phyloP scores from a whole-genome alignment of 352 stramenopile genomes.

The Globisporangium paddicum region DNA sequence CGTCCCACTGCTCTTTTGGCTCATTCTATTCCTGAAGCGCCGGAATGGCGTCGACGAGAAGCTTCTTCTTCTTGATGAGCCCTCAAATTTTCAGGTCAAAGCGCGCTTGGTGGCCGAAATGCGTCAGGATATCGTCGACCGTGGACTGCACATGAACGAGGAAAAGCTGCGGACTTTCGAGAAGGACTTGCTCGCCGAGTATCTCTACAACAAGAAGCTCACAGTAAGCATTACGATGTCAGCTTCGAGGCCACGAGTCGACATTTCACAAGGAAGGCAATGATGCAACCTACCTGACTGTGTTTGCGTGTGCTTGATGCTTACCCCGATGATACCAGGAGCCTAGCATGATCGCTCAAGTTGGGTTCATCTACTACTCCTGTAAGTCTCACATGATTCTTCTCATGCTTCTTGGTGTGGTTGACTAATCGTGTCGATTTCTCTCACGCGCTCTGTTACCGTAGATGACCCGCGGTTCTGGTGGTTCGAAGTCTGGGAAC shows the following conservation, averaged over 20 bases:
- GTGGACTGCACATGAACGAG: slow-evolving; percentile 38
- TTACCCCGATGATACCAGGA: slow-evolving; percentile 28
- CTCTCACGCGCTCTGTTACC: neutral
- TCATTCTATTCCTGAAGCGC: slow-evolving; percentile 53
- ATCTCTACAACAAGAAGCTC: slow-evolving; percentile 47
- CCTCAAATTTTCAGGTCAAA: slow-evolving; percentile 32
- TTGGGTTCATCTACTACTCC: slow-evolving; percentile 78
- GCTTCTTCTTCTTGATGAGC: slow-evolving; percentile 39
- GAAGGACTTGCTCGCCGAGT: slow-evolving; percentile 47
- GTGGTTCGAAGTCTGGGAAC: slow-evolving; percentile 79
- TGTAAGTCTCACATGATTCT: slow-evolving; percentile 36
- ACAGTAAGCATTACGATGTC: slow-evolving; percentile 19
- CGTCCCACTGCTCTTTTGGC: slow-evolving; percentile 66
- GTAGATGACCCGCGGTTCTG: slow-evolving; percentile 59
- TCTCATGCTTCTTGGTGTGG: too few species aligned
- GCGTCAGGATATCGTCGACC: slow-evolving; percentile 35
- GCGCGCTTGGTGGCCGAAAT: slow-evolving; percentile 41
- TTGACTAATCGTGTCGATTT: neutral
- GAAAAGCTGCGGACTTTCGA: slow-evolving; percentile 44
- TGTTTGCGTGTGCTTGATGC: neutral
- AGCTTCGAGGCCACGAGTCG: neutral
- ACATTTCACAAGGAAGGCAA: neutral
- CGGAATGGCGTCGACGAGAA: slow-evolving; percentile 42
- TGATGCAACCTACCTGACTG: neutral
- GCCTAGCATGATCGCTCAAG: slow-evolving; percentile 65